Conservation (phyloP, 2,329 filamentous ascomycete genomes). For the Penicillium nordicum region DNA sequence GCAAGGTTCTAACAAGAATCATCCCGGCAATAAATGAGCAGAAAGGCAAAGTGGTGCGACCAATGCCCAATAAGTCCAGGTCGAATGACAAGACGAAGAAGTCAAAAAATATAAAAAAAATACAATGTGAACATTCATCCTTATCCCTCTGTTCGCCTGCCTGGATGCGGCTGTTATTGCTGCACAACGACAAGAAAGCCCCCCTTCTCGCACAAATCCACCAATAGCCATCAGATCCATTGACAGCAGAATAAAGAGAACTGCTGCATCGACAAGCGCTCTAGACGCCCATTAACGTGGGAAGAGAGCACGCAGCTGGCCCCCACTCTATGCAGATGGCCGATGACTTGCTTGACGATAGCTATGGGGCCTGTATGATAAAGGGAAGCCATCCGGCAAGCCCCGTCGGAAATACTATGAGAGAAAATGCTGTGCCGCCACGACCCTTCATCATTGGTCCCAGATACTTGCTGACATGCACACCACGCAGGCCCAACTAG, state of each 20-base stretch:
- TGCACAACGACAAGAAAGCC: constrained; percentile 4
- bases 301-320: constrained; percentile 5
- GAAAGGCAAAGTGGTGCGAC: constrained; percentile 21
- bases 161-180: constrained; percentile 20
- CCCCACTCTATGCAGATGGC: constrained; percentile 17
- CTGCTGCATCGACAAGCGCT: constrained; percentile 31
- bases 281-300: constrained; percentile 29
- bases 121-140: constrained; percentile 8
- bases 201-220: constrained; percentile 13
- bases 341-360: constrained; percentile 20
- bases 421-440: constrained; percentile 3
- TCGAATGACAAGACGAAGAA: not conserved
- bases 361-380: constrained; percentile 10
- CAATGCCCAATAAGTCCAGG: not conserved
- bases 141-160: constrained; percentile 13
- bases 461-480: constrained; percentile 17
- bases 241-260: constrained; percentile 5
- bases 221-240: constrained; percentile 12
- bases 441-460: constrained; percentile 19
- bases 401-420: constrained; percentile 12
- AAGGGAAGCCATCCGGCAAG: constrained; percentile 11
- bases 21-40: constrained; percentile 15
- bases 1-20: constrained; percentile 13
- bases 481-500: constrained; percentile 8
- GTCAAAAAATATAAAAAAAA: not conserved